phyloP scores from a whole-genome alignment of 2,329 filamentous ascomycete genomes.

The Aspergillus spinulosporus region DNA sequence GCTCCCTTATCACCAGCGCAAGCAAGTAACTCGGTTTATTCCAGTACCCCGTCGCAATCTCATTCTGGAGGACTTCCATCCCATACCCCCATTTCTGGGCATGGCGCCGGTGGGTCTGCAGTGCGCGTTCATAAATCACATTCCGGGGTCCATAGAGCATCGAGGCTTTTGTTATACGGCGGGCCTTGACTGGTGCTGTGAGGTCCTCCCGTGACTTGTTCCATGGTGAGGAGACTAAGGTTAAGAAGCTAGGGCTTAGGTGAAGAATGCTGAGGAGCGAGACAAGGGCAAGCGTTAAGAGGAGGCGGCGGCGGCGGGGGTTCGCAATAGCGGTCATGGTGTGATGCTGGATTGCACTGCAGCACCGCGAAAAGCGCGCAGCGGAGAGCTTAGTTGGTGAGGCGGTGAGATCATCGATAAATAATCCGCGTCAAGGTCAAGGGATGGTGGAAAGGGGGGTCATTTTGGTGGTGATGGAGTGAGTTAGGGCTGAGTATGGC shows the following conservation, averaged over 20 bases:
- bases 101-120: conserved; percentile 38
- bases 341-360: too few species aligned
- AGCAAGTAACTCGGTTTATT: conserved; percentile 37
- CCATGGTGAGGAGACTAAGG: too few species aligned
- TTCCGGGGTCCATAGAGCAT: conserved; percentile 37
- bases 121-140: conserved; percentile 37
- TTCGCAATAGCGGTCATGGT: background rate
- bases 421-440: too few species aligned
- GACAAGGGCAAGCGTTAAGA: background rate
- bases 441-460: too few species aligned
- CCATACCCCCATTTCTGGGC: conserved; percentile 38
- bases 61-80: conserved; percentile 35
- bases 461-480: background rate
- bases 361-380: background rate
- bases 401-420: too few species aligned
- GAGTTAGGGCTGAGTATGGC: background rate
- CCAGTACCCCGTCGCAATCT: conserved; percentile 36
- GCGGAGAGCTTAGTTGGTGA: too few species aligned
- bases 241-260: too few species aligned
- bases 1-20: conserved; percentile 34
- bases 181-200: background rate
- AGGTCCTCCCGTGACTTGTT: too few species aligned
- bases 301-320: background rate
- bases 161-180: conserved; percentile 33
- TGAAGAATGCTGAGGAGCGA: background rate